Conservation (phyloP, 2,329 filamentous ascomycete species). For the Fusarium sp. region DNA sequence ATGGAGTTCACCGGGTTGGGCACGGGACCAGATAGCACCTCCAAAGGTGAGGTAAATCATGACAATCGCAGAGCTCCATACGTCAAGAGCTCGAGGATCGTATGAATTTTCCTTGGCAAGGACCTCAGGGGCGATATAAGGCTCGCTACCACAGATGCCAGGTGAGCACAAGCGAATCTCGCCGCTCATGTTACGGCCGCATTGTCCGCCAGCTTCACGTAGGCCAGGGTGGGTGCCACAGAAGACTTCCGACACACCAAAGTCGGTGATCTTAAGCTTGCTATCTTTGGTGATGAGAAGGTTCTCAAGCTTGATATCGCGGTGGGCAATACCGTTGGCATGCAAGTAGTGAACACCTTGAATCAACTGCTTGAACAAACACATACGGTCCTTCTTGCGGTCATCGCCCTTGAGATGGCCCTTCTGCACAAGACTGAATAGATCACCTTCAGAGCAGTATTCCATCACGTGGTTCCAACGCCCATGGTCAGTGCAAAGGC, state of each 20-base stretch:
- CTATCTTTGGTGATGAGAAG: constrained; percentile 82
- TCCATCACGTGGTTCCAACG: constrained; percentile 96
- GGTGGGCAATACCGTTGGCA: constrained; percentile 85
- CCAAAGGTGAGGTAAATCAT: constrained; percentile 82
- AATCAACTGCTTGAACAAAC: constrained; percentile 90
- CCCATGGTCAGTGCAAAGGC: constrained; percentile 79
- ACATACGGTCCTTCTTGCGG: constrained; percentile 77
- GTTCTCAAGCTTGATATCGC: constrained; percentile 93
- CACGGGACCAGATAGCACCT: constrained; percentile 80
- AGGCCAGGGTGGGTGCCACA: constrained; percentile 84
- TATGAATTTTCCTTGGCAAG: constrained; percentile 73
- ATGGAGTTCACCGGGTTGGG: constrained; percentile 67
- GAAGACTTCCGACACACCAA: constrained; percentile 90
- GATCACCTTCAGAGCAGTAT: constrained; percentile 85
- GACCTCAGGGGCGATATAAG: constrained; percentile 90
- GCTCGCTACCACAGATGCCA: constrained; percentile 86
- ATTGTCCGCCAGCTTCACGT: constrained; percentile 78
- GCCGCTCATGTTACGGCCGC: constrained; percentile 77
- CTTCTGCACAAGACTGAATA: constrained; percentile 80
- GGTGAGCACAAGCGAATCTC: constrained; percentile 79
- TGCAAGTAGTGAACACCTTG: constrained; percentile 88
- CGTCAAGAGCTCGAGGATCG: constrained; percentile 84
- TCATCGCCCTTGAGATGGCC: constrained; percentile 75
- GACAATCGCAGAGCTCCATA: constrained; percentile 88
- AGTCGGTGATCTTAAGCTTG: constrained; percentile 91